These are phyloP conservation scores for Melaleuca alternifolia DNA, from an alignment of 345 rosid genomes.

Conservation along the genomic window DNA sequence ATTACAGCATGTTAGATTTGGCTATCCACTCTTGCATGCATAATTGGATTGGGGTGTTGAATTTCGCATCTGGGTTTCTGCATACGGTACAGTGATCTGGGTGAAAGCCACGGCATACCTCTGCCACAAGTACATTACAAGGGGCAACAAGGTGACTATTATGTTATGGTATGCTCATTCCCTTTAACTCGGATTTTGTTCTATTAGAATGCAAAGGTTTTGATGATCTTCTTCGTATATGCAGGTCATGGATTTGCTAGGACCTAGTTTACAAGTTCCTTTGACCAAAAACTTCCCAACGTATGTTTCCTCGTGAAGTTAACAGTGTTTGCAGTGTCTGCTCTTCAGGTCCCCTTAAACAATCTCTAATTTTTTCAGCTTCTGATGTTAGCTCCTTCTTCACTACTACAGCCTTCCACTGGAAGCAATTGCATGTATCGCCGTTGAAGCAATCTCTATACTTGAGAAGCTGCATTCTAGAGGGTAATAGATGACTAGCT, in stretches of 20 bases:
- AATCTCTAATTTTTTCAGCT: not conserved
- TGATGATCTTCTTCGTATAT: not conserved
- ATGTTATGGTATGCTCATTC: constrained; percentile 44
- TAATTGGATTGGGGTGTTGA: not conserved
- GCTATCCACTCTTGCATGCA: not conserved
- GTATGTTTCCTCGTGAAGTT: constrained; percentile 1
- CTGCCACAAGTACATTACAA: constrained; percentile 40
- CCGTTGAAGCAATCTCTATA: constrained; percentile 38
- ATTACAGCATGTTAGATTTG: not conserved
- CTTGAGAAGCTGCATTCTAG: constrained; percentile 41
- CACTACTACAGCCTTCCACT: constrained; percentile 30
- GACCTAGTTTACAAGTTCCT: constrained; percentile 70
- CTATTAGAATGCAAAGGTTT: not conserved
- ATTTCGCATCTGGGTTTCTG: not conserved
- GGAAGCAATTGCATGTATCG: constrained; percentile 42
- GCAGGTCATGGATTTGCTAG: constrained; percentile 72
- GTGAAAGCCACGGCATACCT: constrained; percentile 67
- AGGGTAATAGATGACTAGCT: constrained; percentile 15
- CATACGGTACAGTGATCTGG: constrained; percentile 35
- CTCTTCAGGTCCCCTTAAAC: not conserved
- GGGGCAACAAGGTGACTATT: constrained; percentile 67
- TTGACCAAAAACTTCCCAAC: constrained; percentile 40
- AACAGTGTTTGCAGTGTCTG: not conserved
- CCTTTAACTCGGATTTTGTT: not conserved
- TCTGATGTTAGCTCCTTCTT: not conserved